phyloP scores from a whole-genome alignment of 352 stramenopile species.

The Phytopythium litorale region DNA sequence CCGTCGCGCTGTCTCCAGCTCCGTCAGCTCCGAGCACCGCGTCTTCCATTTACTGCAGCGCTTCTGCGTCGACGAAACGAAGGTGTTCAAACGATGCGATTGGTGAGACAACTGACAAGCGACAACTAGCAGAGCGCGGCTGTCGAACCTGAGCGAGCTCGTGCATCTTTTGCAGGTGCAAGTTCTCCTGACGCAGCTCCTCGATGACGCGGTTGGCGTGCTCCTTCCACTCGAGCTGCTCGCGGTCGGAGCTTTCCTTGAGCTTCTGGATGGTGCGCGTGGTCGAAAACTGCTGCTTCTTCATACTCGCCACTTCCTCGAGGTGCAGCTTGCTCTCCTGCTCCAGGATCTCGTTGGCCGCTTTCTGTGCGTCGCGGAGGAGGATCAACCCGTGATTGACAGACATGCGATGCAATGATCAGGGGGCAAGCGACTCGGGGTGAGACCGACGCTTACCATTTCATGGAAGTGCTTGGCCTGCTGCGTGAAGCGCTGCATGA shows the following conservation, averaged over 20 bases:
- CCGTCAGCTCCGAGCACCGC: slow-evolving; percentile 42
- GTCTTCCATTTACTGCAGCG: slow-evolving; percentile 71
- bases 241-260: slow-evolving; percentile 38
- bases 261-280: slow-evolving; percentile 62
- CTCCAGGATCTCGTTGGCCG: slow-evolving; percentile 72
- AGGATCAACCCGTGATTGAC: neutral
- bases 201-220: slow-evolving; percentile 44
- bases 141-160: slow-evolving; percentile 43
- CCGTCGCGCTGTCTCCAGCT: slow-evolving; percentile 33
- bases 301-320: slow-evolving; percentile 54
- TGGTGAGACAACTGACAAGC: neutral
- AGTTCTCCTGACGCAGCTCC: slow-evolving; percentile 61
- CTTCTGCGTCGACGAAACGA: slow-evolving; percentile 28
- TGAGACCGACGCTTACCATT: slow-evolving; percentile 33
- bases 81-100: neutral
- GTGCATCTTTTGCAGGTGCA: slow-evolving; percentile 46
- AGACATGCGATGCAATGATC: neutral
- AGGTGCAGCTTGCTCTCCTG: slow-evolving; percentile 61
- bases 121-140: neutral
- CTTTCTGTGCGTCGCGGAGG: slow-evolving; percentile 39
- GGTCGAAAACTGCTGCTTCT: slow-evolving; percentile 56
- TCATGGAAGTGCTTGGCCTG: slow-evolving; percentile 65
- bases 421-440: neutral
- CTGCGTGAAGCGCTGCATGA: slow-evolving; percentile 72
- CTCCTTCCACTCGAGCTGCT: slow-evolving; percentile 56